Evolutionary conservation across 495 filamentous ascomycete species (phyloP).

Genomic region (Achaetomiella virescens): DNA sequence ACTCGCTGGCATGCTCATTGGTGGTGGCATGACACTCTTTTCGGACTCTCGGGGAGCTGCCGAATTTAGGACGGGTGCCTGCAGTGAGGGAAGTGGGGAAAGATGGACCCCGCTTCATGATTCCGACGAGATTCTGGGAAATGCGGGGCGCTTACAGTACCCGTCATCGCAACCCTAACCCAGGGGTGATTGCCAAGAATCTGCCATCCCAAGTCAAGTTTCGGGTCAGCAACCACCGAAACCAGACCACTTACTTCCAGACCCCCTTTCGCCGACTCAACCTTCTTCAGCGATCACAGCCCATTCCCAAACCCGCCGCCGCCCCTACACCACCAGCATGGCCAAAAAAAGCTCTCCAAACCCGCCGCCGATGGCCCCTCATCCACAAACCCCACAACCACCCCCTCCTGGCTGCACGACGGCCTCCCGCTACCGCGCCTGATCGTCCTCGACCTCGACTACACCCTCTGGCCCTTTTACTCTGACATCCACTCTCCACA

Average conservation of each 20-base stretch:
- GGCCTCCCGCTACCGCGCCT: constrained; percentile 74
- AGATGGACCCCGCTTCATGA: too few species aligned
- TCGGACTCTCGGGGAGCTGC: constrained; percentile 1
- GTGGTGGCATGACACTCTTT: too few species aligned
- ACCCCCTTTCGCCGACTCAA: too few species aligned
- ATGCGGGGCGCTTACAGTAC: background rate
- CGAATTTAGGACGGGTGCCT: background rate
- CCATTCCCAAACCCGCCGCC: too few species aligned
- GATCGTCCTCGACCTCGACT: constrained; percentile 91
- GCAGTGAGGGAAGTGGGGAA: too few species aligned
- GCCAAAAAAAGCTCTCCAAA: constrained; percentile 16
- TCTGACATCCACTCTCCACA: constrained; percentile 81
- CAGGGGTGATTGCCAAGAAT: background rate
- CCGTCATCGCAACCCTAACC: background rate
- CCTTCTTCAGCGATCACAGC: too few species aligned
- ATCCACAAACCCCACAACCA: constrained; percentile 7
- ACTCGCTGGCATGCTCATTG: too few species aligned
- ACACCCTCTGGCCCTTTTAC: constrained; percentile 98
- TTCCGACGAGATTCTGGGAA: too few species aligned
- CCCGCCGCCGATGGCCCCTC: background rate
- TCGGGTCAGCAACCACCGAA: background rate
- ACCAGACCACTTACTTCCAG: background rate
- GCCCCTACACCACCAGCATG: background rate
- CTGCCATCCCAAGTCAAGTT: background rate
- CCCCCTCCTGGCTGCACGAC: constrained; percentile 53